Percentiles rank a stretch among this genome's conserved stretches.
These are phyloP conservation scores for Coemansia sp. DNA, from an alignment of 192 early-diverging fungal species.

Conservation along the genomic window DNA sequence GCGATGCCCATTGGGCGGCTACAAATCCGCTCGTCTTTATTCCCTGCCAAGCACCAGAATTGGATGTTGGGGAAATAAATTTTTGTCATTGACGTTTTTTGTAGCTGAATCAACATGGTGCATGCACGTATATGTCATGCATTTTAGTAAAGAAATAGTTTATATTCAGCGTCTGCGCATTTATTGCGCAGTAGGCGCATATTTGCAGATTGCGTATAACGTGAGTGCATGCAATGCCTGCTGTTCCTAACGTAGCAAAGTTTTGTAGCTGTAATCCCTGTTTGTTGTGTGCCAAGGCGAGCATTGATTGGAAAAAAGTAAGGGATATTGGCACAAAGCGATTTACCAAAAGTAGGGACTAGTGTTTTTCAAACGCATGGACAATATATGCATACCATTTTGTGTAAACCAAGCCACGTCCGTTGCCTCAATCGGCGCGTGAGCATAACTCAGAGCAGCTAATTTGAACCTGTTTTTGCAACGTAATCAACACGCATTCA, in stretches of 20 bases:
- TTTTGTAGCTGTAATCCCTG: too few species aligned
- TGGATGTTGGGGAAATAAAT: not conserved
- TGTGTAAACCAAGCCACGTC: slow-evolving; percentile 4
- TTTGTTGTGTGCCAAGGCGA: too few species aligned
- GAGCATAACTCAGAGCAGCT: not conserved
- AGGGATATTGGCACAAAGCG: too few species aligned
- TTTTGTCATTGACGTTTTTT: not conserved
- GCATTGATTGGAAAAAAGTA: too few species aligned
- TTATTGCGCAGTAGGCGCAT: slow-evolving; percentile 42
- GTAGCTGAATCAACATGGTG: slow-evolving; percentile 1
- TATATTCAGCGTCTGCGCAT: slow-evolving; percentile 5
- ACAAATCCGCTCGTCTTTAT: not conserved
- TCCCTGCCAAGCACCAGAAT: not conserved
- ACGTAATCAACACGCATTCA: not conserved
- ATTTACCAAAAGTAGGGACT: not conserved
- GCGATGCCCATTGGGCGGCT: not conserved
- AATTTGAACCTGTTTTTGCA: not conserved
- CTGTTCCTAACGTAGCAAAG: not conserved
- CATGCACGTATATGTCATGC: slow-evolving; percentile 24
- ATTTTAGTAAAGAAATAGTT: not conserved
- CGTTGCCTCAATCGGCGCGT: slow-evolving; percentile 3
- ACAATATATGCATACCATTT: not conserved
- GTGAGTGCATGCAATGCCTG: not conserved
- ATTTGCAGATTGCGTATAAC: slow-evolving; percentile 5
- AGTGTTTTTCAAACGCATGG: too few species aligned